These are phyloP conservation scores for Orychophragmus violaceus DNA, from an alignment of 345 rosid genomes.

Conservation along the genomic window DNA sequence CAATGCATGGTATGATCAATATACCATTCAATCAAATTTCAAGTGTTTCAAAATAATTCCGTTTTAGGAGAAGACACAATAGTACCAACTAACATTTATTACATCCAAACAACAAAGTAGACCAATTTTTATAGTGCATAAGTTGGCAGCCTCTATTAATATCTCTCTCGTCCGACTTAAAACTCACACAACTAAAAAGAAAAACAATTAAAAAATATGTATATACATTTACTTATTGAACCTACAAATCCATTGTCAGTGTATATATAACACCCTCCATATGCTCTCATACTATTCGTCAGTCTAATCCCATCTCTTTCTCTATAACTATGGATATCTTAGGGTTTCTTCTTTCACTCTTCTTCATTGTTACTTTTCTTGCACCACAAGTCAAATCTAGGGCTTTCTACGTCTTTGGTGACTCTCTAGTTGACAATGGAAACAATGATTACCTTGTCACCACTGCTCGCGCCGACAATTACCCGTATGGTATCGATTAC, in stretches of 20 bases:
- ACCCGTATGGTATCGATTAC: constrained; percentile 76
- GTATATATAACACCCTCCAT: constrained; percentile 21
- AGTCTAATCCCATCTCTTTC: background rate
- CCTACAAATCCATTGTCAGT: background rate
- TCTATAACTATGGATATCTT: constrained; percentile 4
- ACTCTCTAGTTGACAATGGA: constrained; percentile 85
- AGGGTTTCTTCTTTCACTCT: constrained; percentile 16
- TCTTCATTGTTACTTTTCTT: constrained; percentile 14
- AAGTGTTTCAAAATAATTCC: background rate
- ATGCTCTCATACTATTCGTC: constrained; percentile 12
- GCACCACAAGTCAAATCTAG: constrained; percentile 42
- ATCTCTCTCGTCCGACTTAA: constrained; percentile 1
- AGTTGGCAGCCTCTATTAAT: constrained; percentile 26
- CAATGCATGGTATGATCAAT: background rate
- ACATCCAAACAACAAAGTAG: constrained; percentile 26
- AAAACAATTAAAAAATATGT: background rate
- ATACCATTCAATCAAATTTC: background rate
- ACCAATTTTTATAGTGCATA: constrained; percentile 1
- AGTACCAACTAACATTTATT: constrained; percentile 18
- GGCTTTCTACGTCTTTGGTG: constrained; percentile 67
- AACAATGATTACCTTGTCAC: constrained; percentile 77
- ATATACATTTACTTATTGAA: background rate
- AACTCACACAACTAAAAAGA: background rate
- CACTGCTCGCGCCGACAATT: constrained; percentile 72
- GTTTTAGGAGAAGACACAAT: background rate